Evolutionary conservation across 116 monocot genomes (phyloP).

Genomic region (Dioscorea cayenensis): DNA sequence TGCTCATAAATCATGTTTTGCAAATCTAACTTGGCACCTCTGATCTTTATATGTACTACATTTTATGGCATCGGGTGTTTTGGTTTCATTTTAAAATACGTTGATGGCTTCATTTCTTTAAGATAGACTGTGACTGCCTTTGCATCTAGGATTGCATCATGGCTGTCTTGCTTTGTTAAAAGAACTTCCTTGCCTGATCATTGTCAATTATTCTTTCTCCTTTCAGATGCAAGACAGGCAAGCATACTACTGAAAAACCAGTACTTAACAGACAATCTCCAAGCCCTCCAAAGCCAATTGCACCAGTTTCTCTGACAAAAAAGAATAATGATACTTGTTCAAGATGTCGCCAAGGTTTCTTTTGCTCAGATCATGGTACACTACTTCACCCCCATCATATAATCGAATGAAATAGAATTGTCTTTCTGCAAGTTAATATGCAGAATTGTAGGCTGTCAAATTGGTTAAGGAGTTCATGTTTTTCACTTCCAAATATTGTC

Average conservation of each 20-base stretch:
- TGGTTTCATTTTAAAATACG: too few species aligned
- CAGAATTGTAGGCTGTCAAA: neutral
- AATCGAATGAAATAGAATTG: neutral
- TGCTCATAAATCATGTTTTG: too few species aligned
- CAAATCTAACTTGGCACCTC: too few species aligned
- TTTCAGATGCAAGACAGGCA: constrained; percentile 81
- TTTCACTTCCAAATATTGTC: neutral
- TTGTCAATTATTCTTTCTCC: constrained; percentile 1
- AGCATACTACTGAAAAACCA: constrained; percentile 89
- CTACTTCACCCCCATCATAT: neutral
- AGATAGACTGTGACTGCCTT: too few species aligned
- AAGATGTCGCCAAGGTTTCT: constrained; percentile 92
- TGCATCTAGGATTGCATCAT: too few species aligned
- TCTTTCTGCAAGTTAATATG: neutral
- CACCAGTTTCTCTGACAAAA: constrained; percentile 18
- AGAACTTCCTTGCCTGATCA: too few species aligned
- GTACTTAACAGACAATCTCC: constrained; percentile 24
- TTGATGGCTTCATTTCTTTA: too few species aligned
- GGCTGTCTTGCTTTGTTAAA: too few species aligned
- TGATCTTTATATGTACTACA: too few species aligned
- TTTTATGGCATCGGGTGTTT: too few species aligned
- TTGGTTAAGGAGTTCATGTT: neutral
- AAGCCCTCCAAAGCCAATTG: constrained; percentile 34
- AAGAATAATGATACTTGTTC: constrained; percentile 48
- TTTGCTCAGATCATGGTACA: constrained; percentile 96